Evolutionary conservation across 352 stramenopile genomes (phyloP), one percentile per base, ranked within the genome.

Genomic region (Globisporangium irregulare): DNA sequence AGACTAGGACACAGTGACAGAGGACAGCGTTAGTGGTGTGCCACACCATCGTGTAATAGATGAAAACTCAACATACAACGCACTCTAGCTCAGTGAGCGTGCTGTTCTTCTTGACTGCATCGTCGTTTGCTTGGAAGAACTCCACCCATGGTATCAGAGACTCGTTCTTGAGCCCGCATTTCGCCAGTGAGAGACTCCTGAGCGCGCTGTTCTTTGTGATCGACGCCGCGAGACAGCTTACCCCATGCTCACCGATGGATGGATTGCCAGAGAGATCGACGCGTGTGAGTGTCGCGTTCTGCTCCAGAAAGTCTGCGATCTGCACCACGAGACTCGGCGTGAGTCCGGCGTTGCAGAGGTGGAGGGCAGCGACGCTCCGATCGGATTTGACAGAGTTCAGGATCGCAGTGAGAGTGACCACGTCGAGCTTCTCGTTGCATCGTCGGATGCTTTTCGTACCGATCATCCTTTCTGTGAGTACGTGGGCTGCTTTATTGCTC

Each of bases 271-370:
- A 64, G 20, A 86, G 67, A 72, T 86, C 76, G 7, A 86, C 59
- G 34, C 67, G 60, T 18, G 71, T 77, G 51, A 86, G 54, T 25
- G 70, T 81, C 56, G 59, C 43, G 57, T 86, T 86, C 27, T 58
- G 73, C 64, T 82, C 79, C 18, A 86, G 65, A 67, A 86, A 84
- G 57, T 84, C 74, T 15, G 79, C 74, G 41, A 86, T 41, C 59
- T 81, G 72, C 25, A 82, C 79, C 7, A 74, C 69, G 58, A 86
- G 73, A 59, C 67, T 81, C 50, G 76, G 70, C 18, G 72, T 81
- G 56, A 86, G 68, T 32, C 68, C 73, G 48, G 64, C 71, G 36
- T 71, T 60, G 59, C 62, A 51, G 3, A 86, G 70, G 50, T 55
- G 46, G 15, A 86, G 70, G 3, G 59, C 58, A 1, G 51, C 62